A percentile compares a stretch with the other conserved stretches of the same genome.
Conservation (phyloP, 257 asterid genomes). For the Solanum ossicruentum region DNA sequence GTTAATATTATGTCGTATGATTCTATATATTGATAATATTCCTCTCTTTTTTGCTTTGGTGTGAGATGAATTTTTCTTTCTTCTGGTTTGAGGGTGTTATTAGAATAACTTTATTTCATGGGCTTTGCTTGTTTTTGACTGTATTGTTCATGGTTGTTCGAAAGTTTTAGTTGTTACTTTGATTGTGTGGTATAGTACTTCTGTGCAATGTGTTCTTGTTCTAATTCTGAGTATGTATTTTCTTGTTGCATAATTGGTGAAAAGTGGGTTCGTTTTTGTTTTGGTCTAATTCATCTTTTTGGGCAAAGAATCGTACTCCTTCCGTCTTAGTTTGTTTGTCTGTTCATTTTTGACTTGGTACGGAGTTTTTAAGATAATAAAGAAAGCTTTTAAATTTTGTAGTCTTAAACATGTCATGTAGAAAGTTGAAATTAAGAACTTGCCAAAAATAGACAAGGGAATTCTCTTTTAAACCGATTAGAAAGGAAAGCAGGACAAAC, state of each 20-base stretch:
- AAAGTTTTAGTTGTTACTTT: not conserved
- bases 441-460: too few relatives aligned
- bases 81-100: not conserved
- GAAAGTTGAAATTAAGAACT: too few relatives aligned
- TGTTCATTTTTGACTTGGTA: too few relatives aligned
- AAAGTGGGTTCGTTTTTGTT: not conserved
- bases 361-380: too few relatives aligned
- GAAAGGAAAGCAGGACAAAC: too few relatives aligned
- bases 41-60: too few relatives aligned
- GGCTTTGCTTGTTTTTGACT: not conserved
- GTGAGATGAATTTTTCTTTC: not conserved
- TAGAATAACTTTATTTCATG: not conserved
- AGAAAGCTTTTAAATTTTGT: too few relatives aligned
- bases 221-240: not conserved
- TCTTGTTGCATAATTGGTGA: not conserved
- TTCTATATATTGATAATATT: too few relatives aligned
- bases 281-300: not conserved
- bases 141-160: not conserved
- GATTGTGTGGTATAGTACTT: not conserved
- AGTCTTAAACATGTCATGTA: too few relatives aligned
- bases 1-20: conserved; percentile 66
- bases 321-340: not conserved
- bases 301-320: not conserved
- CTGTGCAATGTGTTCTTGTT: not conserved
- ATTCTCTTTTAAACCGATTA: too few relatives aligned